phyloP scores from a whole-genome alignment of 768 basidiomycete species.

The Megacollybia marginata region DNA sequence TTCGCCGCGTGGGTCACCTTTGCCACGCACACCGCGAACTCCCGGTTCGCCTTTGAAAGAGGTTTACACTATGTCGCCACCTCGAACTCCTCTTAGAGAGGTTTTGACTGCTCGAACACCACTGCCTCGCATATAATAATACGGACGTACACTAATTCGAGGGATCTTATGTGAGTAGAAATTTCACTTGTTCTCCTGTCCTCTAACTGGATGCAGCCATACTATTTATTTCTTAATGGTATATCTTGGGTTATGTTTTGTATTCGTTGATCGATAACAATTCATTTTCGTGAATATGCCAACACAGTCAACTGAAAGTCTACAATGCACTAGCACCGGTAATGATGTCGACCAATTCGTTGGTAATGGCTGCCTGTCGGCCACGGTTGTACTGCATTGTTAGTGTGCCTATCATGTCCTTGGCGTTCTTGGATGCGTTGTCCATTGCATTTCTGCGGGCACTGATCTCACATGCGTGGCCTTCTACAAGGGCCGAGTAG shows the following conservation, averaged over 20 bases:
- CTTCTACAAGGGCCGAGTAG: slow-evolving; percentile 90
- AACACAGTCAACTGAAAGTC: slow-evolving; percentile 1
- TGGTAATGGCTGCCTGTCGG: slow-evolving; percentile 96
- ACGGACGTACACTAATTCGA: too few species aligned
- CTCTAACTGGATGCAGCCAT: too few species aligned
- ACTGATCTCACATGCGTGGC: slow-evolving; percentile 91
- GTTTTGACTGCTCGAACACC: neutral
- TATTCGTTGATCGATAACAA: neutral
- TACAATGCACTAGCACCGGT: slow-evolving; percentile 51
- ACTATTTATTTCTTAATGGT: too few species aligned
- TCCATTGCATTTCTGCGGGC: slow-evolving; percentile 99
- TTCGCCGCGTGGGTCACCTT: too few species aligned
- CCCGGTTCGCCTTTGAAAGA: neutral
- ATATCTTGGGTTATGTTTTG: too few species aligned
- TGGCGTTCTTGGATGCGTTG: slow-evolving; percentile 98
- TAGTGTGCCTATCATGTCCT: slow-evolving; percentile 81
- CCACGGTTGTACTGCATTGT: slow-evolving; percentile 98
- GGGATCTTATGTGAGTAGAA: too few species aligned
- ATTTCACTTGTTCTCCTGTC: too few species aligned
- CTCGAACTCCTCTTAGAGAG: neutral
- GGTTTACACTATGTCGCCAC: too few species aligned
- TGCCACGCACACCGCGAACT: neutral
- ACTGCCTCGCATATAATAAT: too few species aligned
- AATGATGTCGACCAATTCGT: slow-evolving; percentile 89
- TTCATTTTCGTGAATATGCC: neutral